Base-by-base conservation (phyloP, 1,284 basidiomycete genomes). In the Papiliotrema nemorosa region DNA sequence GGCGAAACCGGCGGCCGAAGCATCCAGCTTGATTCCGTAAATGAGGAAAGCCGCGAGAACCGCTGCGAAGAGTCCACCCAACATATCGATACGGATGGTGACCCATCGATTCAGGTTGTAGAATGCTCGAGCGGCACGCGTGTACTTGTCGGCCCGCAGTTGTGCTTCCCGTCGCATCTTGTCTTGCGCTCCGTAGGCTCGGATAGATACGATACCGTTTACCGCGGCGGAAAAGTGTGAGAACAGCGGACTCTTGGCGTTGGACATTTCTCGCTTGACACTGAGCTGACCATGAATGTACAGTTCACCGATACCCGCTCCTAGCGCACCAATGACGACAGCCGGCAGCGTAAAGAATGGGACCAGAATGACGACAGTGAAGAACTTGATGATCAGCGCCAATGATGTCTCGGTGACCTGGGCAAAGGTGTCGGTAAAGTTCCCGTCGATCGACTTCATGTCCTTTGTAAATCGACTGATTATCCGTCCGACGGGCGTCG, bases 211-310 rank as follows among this genome's bases (percentile, higher is more conserved):
- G 39, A 89, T 75, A 25, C 87, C 87, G 14, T 79, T 70, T 34
- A 87, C 79, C 0, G 84, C 81, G 22, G 84, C 81, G 14, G 84
- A 82, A 59, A 89, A 85, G 62, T 85, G 83, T 40, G 81, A 82
- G 50, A 86, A 77, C 6, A 88, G 80, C 0, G 85, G 85, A 54
- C 78, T 80, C 59, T 74, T 74, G 7, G 83, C 80, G 67, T 85
- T 86, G 35, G 80, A 82, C 83, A 83, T 83, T 64, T 86, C 82
- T 44, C 71, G 63, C 65, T 88, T 89, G 41, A 88, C 84, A 13
- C 83, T 81, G 24, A 88, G 75, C 66, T 89, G 87, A 16, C 83
- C 83, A 60, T 82, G 81, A 62, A 88, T 85, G 59, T 77, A 79
- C 20, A 78, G 59, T 58, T 76, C 67, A 25, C 77, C 81, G 27